These are phyloP conservation scores for Alliaria petiolata DNA, from an alignment of 345 rosid genomes.

Conservation along the genomic window DNA sequence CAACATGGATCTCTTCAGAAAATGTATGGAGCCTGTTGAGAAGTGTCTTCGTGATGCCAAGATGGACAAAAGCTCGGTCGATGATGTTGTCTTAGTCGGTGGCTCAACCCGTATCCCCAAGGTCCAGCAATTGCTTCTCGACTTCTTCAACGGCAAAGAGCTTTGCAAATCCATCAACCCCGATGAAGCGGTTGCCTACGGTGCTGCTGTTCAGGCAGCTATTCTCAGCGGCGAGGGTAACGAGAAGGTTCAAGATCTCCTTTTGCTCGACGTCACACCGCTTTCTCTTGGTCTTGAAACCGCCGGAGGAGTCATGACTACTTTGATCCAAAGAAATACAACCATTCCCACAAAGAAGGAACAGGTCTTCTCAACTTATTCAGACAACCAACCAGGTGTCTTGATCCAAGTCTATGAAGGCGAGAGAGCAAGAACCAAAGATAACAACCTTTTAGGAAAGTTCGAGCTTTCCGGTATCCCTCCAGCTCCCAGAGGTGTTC, in stretches of 20 bases:
- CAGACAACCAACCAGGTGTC: constrained; percentile 71
- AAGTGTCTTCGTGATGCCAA: constrained; percentile 68
- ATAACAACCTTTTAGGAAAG: constrained; percentile 67
- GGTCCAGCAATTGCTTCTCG: constrained; percentile 60
- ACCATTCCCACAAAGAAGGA: constrained; percentile 83
- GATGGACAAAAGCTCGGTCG: constrained; percentile 62
- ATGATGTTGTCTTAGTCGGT: constrained; percentile 66
- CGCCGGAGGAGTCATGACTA: constrained; percentile 74
- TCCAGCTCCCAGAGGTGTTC: constrained; percentile 80
- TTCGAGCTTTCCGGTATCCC: constrained; percentile 79
- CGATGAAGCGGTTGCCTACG: constrained; percentile 79
- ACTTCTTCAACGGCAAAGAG: constrained; percentile 71
- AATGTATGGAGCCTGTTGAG: constrained; percentile 77
- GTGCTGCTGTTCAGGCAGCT: constrained; percentile 83
- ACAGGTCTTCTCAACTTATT: constrained; percentile 67
- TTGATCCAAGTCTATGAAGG: constrained; percentile 75
- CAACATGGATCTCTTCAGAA: constrained; percentile 66
- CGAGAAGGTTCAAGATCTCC: constrained; percentile 73
- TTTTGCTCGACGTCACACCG: constrained; percentile 65
- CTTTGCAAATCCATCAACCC: constrained; percentile 79
- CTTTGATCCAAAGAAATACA: constrained; percentile 63
- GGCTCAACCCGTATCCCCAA: constrained; percentile 75
- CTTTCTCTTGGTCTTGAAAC: constrained; percentile 66
- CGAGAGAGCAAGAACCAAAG: constrained; percentile 71
- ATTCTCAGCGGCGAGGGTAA: constrained; percentile 76